Evolutionary conservation across 169 alveolate species (phyloP), one percentile per base, ranked within the genome.

Genomic region (Eimeria necatrix): DNA sequence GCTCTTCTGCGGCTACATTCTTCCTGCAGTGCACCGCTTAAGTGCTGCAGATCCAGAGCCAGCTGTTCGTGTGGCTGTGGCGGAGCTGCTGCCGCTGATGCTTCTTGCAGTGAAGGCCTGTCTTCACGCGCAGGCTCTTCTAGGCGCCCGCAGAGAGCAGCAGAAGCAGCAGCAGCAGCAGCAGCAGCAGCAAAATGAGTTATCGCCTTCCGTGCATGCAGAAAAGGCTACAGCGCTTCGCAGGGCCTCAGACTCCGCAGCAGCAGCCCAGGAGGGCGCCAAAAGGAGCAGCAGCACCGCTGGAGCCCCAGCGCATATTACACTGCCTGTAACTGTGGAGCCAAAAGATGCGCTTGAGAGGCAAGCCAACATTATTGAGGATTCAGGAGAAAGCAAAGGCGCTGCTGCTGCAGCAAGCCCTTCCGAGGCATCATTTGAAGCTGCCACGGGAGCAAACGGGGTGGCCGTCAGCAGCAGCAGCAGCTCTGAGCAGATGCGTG

Each of bases 71-170:
- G 73, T 68, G 12, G 87, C 95, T 10, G 95, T 81, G 16, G 76
- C 95, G 3, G 93, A 81, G 85, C 0, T 16, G 41, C 86, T 92
- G 46, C 93, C 93, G 26, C 46, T 59, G 22, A 52, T 92, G 84
- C 93, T 92, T 52, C 87, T 78, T 60, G 64, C 86, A 10, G 86
- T 64, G 56, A 60, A 32, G 49, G 93, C 70, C 87, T 81, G 93
- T 26, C 88, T 64, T 20, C 73, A 64, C 52, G 49, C 41, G 2
- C 71, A 51, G 24, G 91, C 76, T 4, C 49, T 78, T 73, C 48
- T 48, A n/a, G 56, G 59, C n/a, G 14, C n/a, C n/a, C 89, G 41
- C n/a, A 12, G 26, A 20, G 83, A 74, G 74, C 90, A 53, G 90
- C 90, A 22, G 87, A 48, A 26, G 90, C 95, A 32, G 81, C 70